phyloP scores from a whole-genome alignment of 768 basidiomycete species.

The Neoboletus magnificus region DNA sequence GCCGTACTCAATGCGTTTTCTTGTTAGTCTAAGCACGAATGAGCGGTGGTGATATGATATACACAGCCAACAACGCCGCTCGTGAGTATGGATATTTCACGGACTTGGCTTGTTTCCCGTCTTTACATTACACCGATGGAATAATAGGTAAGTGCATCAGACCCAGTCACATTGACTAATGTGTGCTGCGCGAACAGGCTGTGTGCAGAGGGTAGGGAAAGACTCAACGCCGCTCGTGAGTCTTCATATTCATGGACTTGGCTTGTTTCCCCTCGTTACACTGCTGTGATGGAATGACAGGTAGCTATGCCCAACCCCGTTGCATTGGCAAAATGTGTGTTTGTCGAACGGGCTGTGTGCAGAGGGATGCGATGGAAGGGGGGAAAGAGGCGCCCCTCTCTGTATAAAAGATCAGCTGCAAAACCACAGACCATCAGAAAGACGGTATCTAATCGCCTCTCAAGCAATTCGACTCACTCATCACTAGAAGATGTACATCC shows the following conservation, averaged over 20 bases:
- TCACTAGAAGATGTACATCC: too few species aligned
- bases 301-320: neutral
- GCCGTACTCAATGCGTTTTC: neutral
- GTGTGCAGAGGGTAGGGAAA: too few species aligned
- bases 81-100: too few species aligned
- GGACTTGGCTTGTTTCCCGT: too few species aligned
- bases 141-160: too few species aligned
- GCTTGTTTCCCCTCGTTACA: neutral
- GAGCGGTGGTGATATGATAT: neutral
- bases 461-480: too few species aligned
- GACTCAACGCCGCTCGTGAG: neutral
- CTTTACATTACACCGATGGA: neutral
- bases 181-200: too few species aligned
- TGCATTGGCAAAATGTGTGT: neutral
- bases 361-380: neutral
- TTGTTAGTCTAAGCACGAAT: neutral
- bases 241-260: neutral
- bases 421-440: neutral
- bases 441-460: neutral
- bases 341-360: neutral
- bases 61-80: neutral
- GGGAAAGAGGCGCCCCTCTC: neutral
- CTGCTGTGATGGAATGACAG: neutral
- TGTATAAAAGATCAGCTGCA: conserved; percentile 2
- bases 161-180: too few species aligned